Evolutionary conservation across 192 early-diverging fungal species (phyloP).

Genomic region (Piromyces finnis): DNA sequence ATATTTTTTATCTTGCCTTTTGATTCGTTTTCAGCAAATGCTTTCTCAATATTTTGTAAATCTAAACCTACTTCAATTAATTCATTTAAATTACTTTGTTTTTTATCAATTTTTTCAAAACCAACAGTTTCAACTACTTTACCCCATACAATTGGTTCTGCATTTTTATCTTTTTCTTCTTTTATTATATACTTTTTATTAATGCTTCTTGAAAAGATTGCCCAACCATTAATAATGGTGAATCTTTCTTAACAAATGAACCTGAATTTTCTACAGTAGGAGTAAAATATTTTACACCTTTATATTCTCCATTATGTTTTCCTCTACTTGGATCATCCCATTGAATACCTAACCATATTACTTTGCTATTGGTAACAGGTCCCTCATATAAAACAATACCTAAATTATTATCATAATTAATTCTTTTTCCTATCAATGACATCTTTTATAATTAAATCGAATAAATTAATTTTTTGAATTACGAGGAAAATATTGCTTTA

Average conservation of each 20-base stretch:
- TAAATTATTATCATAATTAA: neutral
- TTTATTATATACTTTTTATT: neutral
- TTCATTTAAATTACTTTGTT: constrained; percentile 1
- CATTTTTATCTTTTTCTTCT: constrained; percentile 4
- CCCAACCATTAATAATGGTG: neutral
- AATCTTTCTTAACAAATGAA: constrained; percentile 9
- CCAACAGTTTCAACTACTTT: constrained; percentile 17
- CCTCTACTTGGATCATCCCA: constrained; percentile 38
- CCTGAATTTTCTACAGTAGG: constrained; percentile 6
- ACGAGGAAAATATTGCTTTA: no score
- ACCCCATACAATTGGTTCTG: neutral
- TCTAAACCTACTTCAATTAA: constrained; percentile 16
- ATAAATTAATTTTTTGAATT: no score
- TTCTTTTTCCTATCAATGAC: neutral
- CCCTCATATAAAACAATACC: neutral
- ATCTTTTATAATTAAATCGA: neutral
- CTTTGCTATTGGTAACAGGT: neutral
- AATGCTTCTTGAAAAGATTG: constrained; percentile 2
- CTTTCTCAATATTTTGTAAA: constrained; percentile 7
- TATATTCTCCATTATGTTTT: constrained; percentile 36
- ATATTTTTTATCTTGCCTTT: neutral
- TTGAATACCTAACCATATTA: constrained; percentile 35
- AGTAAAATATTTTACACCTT: constrained; percentile 25
- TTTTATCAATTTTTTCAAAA: constrained; percentile 17
- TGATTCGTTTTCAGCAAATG: neutral